Evolutionary conservation across 2,329 filamentous ascomycete genomes (phyloP), one percentile per base, ranked within the genome.

Genomic region (Sporothrix euskadiensis): DNA sequence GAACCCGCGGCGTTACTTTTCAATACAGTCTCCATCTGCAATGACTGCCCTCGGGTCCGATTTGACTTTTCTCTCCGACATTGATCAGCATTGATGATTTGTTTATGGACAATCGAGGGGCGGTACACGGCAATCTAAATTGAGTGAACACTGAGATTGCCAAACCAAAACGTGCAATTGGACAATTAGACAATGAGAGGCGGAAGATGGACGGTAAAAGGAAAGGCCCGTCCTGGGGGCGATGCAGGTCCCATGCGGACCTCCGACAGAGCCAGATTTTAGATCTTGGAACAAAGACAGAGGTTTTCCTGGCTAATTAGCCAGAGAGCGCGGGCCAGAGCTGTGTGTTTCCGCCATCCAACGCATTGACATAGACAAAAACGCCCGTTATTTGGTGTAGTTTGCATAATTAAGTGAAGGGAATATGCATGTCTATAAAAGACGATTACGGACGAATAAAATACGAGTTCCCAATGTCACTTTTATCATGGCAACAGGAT

Each of bases 201-300:
- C 26, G 26, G 26, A 26, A 26, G 26, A 26, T 26, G 26, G 26
- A 26, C 26, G 26, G 26, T 2, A 32, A 54, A 22, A 54, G 47
- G 32, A 39, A 35, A 30, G 8, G 47, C 30, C 44, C 47, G 47
- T 22, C 16, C 54, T 19, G 9, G n/a, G 8, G n/a, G 10, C 8
- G 59, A 41, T 44, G 35, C n/a, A 65, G 59, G 32, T 65, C 32
- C 59, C 59, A 26, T 65, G 59, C 59, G 59, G 59, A 65, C 59
- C 35, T 65, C 59, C 59, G 59, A 26, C 26, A 26, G 26, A 26
- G 26, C 26, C 26, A 26, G 26, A 26, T 26, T 26, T 26, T 12
- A 44, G 59, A 22, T 5, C 19, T 4, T 8, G 30, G 6, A 26
- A 35, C 6, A 16, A 41, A 35, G 30, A 22, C 19, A 14, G 35